Percentiles rank a stretch among this genome's conserved stretches.
Conservation (phyloP, 768 basidiomycete genomes). For the Lentinula aciculospora region DNA sequence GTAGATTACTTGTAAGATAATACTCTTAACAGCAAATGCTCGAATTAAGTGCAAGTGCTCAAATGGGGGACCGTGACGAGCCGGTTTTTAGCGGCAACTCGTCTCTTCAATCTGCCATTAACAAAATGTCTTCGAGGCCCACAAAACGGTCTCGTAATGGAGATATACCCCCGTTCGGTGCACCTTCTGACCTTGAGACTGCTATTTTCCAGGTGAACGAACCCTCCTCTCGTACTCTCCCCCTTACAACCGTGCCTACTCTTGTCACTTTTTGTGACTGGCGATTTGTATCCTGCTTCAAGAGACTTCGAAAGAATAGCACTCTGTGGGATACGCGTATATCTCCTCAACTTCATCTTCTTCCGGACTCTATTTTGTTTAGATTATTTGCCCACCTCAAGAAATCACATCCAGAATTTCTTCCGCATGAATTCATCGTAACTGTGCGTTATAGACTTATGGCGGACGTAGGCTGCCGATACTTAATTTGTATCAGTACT, state of each 20-base stretch:
- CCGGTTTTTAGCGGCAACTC: too few relatives aligned
- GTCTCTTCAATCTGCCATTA: too few relatives aligned
- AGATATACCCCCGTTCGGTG: constrained; percentile 27
- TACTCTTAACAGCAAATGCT: not conserved
- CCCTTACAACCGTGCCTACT: constrained; percentile 29
- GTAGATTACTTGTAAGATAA: not conserved
- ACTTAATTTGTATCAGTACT: constrained; percentile 33
- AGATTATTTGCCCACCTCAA: constrained; percentile 47
- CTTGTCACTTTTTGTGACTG: constrained; percentile 47
- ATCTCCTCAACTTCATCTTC: constrained; percentile 30
- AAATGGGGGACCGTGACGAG: too few relatives aligned
- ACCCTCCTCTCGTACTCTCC: constrained; percentile 42
- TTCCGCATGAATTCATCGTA: constrained; percentile 50
- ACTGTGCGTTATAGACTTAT: constrained; percentile 31
- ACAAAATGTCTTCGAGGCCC: not conserved
- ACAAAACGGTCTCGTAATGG: constrained; percentile 22
- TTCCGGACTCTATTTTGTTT: constrained; percentile 50
- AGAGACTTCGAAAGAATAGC: constrained; percentile 30
- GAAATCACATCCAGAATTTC: constrained; percentile 40
- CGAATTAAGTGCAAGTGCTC: too few relatives aligned
- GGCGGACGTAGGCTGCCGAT: not conserved
- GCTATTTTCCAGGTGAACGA: constrained; percentile 19
- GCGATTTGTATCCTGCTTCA: constrained; percentile 42
- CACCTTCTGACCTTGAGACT: constrained; percentile 30
- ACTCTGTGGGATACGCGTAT: constrained; percentile 30